phyloP scores from a whole-genome alignment of 2,329 filamentous ascomycete species.

The Coniochaeta prunicola region DNA sequence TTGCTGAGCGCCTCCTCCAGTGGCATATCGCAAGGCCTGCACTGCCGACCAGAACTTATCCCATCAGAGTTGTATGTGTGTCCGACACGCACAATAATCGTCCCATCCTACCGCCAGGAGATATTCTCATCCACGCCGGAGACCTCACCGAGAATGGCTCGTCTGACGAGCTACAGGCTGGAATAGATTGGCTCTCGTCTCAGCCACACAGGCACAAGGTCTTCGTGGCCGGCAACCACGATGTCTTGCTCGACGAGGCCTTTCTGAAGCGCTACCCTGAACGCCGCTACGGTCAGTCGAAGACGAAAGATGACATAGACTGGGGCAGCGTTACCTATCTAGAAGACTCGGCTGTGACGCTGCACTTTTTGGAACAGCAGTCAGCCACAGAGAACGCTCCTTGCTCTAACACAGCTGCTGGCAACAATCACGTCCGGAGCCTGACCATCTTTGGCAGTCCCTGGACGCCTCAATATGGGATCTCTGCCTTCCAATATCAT shows the following conservation, averaged over 20 bases:
- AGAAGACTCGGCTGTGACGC: background rate
- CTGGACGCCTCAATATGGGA: constrained; percentile 15
- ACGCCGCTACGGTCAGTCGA: background rate
- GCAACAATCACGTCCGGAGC: constrained; percentile 7
- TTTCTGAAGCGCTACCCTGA: constrained; percentile 6
- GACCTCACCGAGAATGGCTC: constrained; percentile 28
- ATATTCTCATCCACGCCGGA: constrained; percentile 30
- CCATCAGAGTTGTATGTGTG: constrained; percentile 19
- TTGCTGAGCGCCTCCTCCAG: background rate
- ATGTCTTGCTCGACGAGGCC: constrained; percentile 9
- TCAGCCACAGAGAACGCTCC: too few species aligned
- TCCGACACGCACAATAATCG: constrained; percentile 29
- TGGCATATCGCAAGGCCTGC: background rate
- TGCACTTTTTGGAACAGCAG: background rate
- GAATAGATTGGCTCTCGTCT: constrained; percentile 22
- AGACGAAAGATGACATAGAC: background rate
- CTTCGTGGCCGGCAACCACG: constrained; percentile 19
- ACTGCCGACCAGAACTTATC: too few species aligned
- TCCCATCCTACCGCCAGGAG: constrained; percentile 23
- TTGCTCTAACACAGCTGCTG: too few species aligned
- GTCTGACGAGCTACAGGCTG: constrained; percentile 25
- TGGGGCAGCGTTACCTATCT: background rate
- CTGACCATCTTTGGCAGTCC: constrained; percentile 16
- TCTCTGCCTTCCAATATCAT: constrained; percentile 18
- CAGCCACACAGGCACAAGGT: constrained; percentile 25